These are phyloP conservation scores for Penicillium cataractarum DNA, from an alignment of 495 filamentous ascomycete species.

Conservation along the genomic window DNA sequence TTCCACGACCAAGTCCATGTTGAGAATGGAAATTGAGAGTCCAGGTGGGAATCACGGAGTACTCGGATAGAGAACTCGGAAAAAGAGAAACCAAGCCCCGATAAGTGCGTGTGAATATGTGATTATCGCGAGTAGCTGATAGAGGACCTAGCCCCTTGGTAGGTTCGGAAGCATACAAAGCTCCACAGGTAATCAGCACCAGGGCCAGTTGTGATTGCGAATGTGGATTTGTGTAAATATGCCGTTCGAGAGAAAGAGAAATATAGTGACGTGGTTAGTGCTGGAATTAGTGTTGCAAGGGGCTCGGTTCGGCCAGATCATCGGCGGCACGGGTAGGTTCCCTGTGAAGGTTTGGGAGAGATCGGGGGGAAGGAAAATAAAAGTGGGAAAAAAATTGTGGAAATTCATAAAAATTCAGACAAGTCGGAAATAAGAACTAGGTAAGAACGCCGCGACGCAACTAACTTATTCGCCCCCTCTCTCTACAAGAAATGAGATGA, in stretches of 20 bases:
- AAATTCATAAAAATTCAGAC: not conserved
- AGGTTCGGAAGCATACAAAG: not conserved
- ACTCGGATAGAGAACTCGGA: not conserved
- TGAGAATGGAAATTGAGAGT: not conserved
- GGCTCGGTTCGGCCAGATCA: not conserved
- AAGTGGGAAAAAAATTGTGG: not conserved
- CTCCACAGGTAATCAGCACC: not conserved
- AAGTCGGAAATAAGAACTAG: not conserved
- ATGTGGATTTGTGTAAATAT: not conserved
- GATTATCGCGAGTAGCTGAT: not conserved
- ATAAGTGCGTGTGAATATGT: not conserved
- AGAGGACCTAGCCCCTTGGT: slow-evolving; percentile 1
- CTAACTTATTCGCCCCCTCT: not conserved
- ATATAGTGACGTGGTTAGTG: slow-evolving; percentile 3
- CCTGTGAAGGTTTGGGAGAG: not conserved
- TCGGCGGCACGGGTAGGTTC: not conserved
- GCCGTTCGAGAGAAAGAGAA: not conserved
- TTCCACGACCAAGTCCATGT: not conserved
- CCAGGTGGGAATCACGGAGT: not conserved
- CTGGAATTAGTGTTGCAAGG: not conserved
- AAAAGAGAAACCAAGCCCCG: not conserved
- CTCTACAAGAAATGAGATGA: not conserved
- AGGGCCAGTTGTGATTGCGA: not conserved
- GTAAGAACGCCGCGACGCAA: not conserved
- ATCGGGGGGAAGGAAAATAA: not conserved